Evolutionary conservation across 768 basidiomycete species (phyloP).

Genomic region (Termitomyces sp.): DNA sequence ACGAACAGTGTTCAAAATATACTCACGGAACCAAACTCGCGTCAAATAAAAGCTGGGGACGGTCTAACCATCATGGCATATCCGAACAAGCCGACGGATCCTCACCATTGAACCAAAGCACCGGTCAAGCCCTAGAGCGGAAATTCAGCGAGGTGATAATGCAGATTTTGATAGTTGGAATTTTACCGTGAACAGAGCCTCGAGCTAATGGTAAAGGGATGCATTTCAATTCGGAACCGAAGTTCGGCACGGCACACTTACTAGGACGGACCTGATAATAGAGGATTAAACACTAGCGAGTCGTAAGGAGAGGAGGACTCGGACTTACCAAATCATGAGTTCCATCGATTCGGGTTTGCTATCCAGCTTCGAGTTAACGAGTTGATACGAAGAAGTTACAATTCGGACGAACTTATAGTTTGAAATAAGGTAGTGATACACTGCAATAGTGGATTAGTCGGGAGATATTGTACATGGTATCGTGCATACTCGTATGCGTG

Average conservation of each 20-base stretch:
- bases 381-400: not conserved
- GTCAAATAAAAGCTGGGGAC: conserved; percentile 40
- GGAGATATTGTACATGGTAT: not conserved
- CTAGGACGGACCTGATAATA: conserved; percentile 33
- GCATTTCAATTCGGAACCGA: not conserved
- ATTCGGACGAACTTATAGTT: conserved; percentile 13
- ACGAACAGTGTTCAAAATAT: not conserved
- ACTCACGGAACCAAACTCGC: conserved; percentile 45
- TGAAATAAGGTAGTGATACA: conserved; percentile 16
- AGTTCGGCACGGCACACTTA: conserved; percentile 16
- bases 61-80: not conserved
- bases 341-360: conserved; percentile 22
- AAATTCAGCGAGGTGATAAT: conserved; percentile 5
- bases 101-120: conserved; percentile 48
- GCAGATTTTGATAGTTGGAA: not conserved
- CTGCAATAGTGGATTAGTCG: conserved; percentile 4
- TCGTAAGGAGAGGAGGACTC: not conserved
- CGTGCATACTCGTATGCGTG: conserved; percentile 36
- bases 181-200: conserved; percentile 43
- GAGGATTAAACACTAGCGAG: not conserved
- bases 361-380: not conserved
- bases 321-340: conserved; percentile 23
- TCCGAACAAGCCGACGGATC: not conserved
- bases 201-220: conserved; percentile 27
- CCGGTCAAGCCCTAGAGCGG: conserved; percentile 43